These are phyloP conservation scores for Moesziomyces parantarcticus DNA, from an alignment of 1,284 basidiomycete species.

Conservation along the genomic window DNA sequence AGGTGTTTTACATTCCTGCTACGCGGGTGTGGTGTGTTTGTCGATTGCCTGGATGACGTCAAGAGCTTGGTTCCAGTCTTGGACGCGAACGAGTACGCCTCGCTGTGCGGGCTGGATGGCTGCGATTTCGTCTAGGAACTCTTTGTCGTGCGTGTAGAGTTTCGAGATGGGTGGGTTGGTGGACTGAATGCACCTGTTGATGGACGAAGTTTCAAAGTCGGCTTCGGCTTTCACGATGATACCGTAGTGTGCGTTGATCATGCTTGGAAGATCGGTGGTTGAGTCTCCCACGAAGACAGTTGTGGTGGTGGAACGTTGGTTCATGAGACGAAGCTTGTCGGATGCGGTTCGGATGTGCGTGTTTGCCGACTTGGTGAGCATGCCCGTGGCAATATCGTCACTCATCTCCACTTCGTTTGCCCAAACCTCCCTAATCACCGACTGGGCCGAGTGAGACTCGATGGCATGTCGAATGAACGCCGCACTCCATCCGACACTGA, in stretches of 20 bases:
- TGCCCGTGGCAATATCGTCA: conserved; percentile 38
- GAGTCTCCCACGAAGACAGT: conserved; percentile 63
- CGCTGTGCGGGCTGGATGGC: neutral
- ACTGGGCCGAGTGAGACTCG: neutral
- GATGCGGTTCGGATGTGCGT: conserved; percentile 44
- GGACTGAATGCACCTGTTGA: conserved; percentile 10
- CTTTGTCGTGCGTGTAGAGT: conserved; percentile 6
- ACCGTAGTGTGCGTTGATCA: conserved; percentile 57
- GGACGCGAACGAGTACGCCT: conserved; percentile 18
- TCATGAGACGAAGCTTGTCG: conserved; percentile 50
- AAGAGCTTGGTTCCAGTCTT: conserved; percentile 36
- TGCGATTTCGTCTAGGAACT: conserved; percentile 2
- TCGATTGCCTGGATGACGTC: conserved; percentile 28
- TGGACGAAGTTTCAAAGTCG: conserved; percentile 7
- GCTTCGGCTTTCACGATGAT: conserved; percentile 47
- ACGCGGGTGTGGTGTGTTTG: neutral
- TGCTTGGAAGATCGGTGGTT: conserved; percentile 57
- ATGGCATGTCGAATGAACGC: conserved; percentile 51
- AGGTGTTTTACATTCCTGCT: neutral
- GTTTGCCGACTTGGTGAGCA: conserved; percentile 26
- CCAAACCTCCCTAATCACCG: conserved; percentile 23
- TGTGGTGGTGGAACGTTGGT: conserved; percentile 1
- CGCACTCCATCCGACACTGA: conserved; percentile 63
- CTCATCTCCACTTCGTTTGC: conserved; percentile 59
- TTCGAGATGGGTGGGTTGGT: conserved; percentile 6